These are phyloP conservation scores for Lachnellula arida DNA, from an alignment of 2,329 filamentous ascomycete genomes.

Conservation along the genomic window DNA sequence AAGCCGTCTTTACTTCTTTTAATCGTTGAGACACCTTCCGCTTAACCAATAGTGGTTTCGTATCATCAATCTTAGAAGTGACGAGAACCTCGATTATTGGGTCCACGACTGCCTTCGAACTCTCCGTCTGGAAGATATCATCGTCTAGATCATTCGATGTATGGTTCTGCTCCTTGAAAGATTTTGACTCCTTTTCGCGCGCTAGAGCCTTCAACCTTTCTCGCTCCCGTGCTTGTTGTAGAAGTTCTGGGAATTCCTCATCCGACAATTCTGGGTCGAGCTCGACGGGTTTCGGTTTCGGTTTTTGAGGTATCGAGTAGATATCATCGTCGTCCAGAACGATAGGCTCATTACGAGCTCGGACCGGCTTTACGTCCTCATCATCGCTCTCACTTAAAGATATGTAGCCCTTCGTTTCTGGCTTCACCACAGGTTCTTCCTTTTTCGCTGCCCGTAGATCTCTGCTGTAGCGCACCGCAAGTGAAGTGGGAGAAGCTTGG, in stretches of 20 bases:
- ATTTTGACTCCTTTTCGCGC: slow-evolving; percentile 7
- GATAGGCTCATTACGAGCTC: slow-evolving; percentile 5
- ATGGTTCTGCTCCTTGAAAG: slow-evolving; percentile 14
- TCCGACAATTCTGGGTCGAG: slow-evolving; percentile 21
- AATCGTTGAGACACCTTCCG: slow-evolving; percentile 65
- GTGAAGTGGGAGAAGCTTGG: slow-evolving; percentile 11
- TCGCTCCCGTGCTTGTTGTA: slow-evolving; percentile 25
- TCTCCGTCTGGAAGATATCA: slow-evolving; percentile 13
- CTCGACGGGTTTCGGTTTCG: slow-evolving; percentile 5
- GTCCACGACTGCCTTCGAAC: slow-evolving; percentile 32
- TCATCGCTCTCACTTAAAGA: slow-evolving; percentile 25
- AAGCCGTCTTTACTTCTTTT: slow-evolving; percentile 61
- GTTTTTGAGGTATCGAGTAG: neutral
- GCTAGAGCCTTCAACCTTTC: slow-evolving; percentile 18
- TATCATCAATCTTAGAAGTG: slow-evolving; percentile 57
- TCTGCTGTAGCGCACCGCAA: slow-evolving; percentile 18
- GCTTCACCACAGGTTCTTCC: neutral
- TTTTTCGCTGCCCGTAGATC: slow-evolving; percentile 13
- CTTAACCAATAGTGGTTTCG: slow-evolving; percentile 57
- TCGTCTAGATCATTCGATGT: neutral
- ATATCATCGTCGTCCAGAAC: slow-evolving; percentile 18
- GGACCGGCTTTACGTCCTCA: neutral
- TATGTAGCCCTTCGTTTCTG: slow-evolving; percentile 16
- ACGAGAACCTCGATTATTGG: slow-evolving; percentile 61
- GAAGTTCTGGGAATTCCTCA: slow-evolving; percentile 31